phyloP scores from a whole-genome alignment of 345 rosid genomes.

The Eutrema japonicum region DNA sequence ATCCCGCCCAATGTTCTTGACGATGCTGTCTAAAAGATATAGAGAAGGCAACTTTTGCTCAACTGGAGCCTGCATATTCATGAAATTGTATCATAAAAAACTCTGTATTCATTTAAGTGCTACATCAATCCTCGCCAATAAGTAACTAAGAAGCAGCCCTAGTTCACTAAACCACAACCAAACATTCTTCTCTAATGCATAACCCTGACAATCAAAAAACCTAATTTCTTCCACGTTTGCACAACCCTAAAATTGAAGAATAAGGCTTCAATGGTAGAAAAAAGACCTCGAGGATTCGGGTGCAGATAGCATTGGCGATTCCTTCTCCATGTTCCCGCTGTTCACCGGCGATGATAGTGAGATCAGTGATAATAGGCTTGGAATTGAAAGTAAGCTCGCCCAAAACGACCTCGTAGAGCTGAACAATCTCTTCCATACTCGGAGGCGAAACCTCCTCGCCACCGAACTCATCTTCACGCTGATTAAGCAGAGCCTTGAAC shows the following conservation, averaged over 20 bases:
- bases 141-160: background rate
- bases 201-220: background rate
- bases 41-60: constrained; percentile 92
- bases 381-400: constrained; percentile 87
- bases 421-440: constrained; percentile 64
- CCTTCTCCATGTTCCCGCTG: constrained; percentile 76
- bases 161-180: constrained; percentile 18
- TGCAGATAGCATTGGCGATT: constrained; percentile 85
- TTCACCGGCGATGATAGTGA: constrained; percentile 95
- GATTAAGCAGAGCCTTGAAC: constrained; percentile 69
- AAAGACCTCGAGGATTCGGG: constrained; percentile 84
- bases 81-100: background rate
- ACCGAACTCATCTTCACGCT: constrained; percentile 57
- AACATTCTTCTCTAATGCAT: constrained; percentile 17
- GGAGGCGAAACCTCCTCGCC: constrained; percentile 46
- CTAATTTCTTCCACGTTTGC: background rate
- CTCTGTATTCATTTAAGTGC: background rate
- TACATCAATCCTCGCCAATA: background rate
- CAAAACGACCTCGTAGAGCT: constrained; percentile 67
- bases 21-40: constrained; percentile 96
- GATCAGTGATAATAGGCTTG: constrained; percentile 96
- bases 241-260: background rate
- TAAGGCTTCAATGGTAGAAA: background rate
- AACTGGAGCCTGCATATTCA: constrained; percentile 71
- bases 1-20: constrained; percentile 89